These are phyloP conservation scores for Pestalotiopsis sp. DNA, from an alignment of 2,329 filamentous ascomycete species.

Conservation along the genomic window DNA sequence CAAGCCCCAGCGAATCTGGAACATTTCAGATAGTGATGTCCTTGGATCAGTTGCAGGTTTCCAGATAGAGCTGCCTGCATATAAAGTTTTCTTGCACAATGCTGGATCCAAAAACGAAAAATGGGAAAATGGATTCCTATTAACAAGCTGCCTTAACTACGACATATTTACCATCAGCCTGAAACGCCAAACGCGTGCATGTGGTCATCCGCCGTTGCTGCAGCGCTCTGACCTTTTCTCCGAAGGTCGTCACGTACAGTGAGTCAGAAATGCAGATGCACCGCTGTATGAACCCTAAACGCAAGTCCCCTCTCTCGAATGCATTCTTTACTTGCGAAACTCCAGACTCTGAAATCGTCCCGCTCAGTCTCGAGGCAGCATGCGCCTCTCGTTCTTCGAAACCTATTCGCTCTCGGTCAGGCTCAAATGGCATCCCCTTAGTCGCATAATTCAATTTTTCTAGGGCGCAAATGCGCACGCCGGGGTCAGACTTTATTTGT, in stretches of 20 bases:
- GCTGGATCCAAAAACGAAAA: no score
- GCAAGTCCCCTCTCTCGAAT: background rate
- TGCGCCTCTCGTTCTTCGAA: background rate
- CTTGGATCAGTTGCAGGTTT: background rate
- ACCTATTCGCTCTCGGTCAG: background rate
- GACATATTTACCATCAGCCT: conserved; percentile 9
- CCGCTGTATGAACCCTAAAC: background rate
- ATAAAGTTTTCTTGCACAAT: background rate
- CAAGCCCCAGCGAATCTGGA: background rate
- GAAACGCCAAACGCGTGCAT: conserved; percentile 6
- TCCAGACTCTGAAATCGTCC: background rate
- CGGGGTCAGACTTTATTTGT: background rate
- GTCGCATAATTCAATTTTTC: background rate
- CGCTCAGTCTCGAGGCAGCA: background rate
- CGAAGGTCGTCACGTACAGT: background rate
- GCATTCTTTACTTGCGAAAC: background rate
- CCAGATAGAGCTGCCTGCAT: no score
- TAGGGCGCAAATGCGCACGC: background rate
- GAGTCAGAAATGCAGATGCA: background rate
- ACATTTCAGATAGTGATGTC: no score
- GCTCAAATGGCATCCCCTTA: background rate
- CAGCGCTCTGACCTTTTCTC: background rate
- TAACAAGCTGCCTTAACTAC: conserved; percentile 8
- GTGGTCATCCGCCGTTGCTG: background rate
- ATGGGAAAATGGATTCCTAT: conserved; percentile 6